A percentile compares a stretch with the other conserved stretches of the same genome.
Conservation (phyloP, 2,329 filamentous ascomycete species). For the Zasmidium cellare region DNA sequence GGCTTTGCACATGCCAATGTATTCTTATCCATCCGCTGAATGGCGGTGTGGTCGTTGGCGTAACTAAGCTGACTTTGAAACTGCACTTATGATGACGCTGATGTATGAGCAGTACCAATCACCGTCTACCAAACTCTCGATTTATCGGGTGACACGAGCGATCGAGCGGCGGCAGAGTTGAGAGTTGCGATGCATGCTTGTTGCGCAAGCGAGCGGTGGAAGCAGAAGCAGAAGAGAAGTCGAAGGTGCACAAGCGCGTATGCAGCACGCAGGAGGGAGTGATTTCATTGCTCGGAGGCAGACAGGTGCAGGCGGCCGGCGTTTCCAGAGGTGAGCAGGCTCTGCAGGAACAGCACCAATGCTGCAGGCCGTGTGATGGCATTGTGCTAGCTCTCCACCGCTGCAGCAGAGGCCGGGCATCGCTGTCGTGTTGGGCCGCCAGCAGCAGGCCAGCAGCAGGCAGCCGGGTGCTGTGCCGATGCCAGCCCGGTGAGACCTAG, state of each 20-base stretch:
- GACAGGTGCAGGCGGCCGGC: background rate
- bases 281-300: slow-evolving; percentile 1
- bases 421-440: background rate
- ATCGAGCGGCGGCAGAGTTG: background rate
- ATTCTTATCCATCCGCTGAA: background rate
- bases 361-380: background rate
- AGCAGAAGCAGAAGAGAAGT: background rate
- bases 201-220: background rate
- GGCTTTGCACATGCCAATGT: background rate
- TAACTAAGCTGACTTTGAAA: background rate
- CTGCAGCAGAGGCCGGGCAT: background rate
- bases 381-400: background rate
- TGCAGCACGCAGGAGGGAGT: slow-evolving; percentile 4
- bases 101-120: background rate
- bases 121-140: background rate
- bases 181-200: background rate
- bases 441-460: background rate
- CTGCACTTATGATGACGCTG: background rate
- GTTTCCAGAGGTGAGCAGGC: slow-evolving; percentile 3
- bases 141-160: background rate
- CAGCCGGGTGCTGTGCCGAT: background rate
- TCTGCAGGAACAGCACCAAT: slow-evolving; percentile 5
- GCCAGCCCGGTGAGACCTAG: background rate
- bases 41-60: background rate
- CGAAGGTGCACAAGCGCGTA: slow-evolving; percentile 1